A percentile compares a stretch with the other conserved stretches of the same genome.
These are phyloP conservation scores for Barnettozyma californica DNA, from an alignment of 805 yeast species.

Conservation along the genomic window DNA sequence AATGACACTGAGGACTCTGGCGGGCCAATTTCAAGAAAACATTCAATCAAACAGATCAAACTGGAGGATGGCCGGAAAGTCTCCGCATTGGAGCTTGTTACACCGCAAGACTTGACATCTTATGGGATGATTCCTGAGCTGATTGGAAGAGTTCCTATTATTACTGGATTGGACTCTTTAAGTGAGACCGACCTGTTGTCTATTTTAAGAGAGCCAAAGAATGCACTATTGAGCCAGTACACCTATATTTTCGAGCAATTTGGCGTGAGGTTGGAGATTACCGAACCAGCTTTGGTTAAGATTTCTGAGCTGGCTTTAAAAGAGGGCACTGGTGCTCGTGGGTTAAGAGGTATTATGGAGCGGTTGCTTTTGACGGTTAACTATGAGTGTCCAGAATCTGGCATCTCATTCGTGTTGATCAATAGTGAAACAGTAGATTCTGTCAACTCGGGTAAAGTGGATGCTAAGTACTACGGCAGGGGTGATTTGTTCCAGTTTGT, in stretches of 20 bases:
- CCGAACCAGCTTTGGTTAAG: slow-evolving; percentile 40
- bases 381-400: slow-evolving; percentile 57
- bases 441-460: slow-evolving; percentile 29
- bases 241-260: slow-evolving; percentile 47
- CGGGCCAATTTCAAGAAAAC: slow-evolving; percentile 13
- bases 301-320: slow-evolving; percentile 44
- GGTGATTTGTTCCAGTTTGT: slow-evolving; percentile 39
- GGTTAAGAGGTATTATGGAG: slow-evolving; percentile 51
- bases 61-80: slow-evolving; percentile 33
- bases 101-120: slow-evolving; percentile 45
- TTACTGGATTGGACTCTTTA: slow-evolving; percentile 44
- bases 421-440: slow-evolving; percentile 39
- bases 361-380: slow-evolving; percentile 44
- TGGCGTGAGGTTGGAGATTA: slow-evolving; percentile 45
- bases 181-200: slow-evolving; percentile 39
- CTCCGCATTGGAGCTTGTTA: slow-evolving; percentile 40
- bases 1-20: slow-evolving; percentile 4
- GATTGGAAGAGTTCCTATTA: slow-evolving; percentile 52
- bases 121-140: slow-evolving; percentile 58
- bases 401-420: slow-evolving; percentile 44
- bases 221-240: slow-evolving; percentile 49
- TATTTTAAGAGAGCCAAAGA: slow-evolving; percentile 51
- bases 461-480: slow-evolving; percentile 40
- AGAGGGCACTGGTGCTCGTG: slow-evolving; percentile 60
- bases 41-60: slow-evolving; percentile 31